phyloP scores from a whole-genome alignment of 2,329 filamentous ascomycete genomes.

The Epichloe sibirici region DNA sequence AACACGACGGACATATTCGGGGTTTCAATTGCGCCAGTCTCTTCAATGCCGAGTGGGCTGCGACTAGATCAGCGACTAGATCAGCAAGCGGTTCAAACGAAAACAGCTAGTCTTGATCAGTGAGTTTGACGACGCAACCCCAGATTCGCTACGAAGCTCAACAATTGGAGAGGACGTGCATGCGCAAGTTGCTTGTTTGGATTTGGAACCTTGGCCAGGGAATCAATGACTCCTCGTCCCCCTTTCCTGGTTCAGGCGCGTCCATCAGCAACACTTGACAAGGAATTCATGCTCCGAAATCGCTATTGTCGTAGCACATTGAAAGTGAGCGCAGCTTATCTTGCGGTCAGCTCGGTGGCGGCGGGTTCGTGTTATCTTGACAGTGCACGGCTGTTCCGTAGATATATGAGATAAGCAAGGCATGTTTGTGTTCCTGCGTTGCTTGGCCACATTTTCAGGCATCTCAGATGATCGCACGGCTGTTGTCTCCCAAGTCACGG shows the following conservation, averaged over 20 bases:
- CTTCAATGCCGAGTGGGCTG: neutral
- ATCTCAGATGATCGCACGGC: neutral
- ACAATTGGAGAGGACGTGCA: too few species aligned
- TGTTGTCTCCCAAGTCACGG: neutral
- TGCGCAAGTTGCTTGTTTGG: too few species aligned
- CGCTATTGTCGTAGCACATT: neutral
- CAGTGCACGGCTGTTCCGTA: neutral
- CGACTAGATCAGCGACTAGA: neutral
- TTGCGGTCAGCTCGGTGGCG: constrained; percentile 3
- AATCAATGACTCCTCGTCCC: too few species aligned
- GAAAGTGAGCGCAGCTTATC: constrained; percentile 2
- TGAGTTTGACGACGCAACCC: neutral
- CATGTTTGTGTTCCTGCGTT: neutral
- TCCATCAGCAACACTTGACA: too few species aligned
- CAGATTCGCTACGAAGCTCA: too few species aligned
- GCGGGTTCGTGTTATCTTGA: constrained; percentile 3
- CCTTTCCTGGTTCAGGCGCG: too few species aligned
- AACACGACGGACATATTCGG: neutral
- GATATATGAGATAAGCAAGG: neutral
- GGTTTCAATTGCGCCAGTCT: neutral
- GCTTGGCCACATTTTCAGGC: too few species aligned
- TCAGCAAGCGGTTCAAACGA: neutral
- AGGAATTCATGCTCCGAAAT: neutral
- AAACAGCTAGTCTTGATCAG: neutral
- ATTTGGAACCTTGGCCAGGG: too few species aligned